Evolutionary conservation across 2,329 filamentous ascomycete species (phyloP).

Genomic region (Xylaria sp.): DNA sequence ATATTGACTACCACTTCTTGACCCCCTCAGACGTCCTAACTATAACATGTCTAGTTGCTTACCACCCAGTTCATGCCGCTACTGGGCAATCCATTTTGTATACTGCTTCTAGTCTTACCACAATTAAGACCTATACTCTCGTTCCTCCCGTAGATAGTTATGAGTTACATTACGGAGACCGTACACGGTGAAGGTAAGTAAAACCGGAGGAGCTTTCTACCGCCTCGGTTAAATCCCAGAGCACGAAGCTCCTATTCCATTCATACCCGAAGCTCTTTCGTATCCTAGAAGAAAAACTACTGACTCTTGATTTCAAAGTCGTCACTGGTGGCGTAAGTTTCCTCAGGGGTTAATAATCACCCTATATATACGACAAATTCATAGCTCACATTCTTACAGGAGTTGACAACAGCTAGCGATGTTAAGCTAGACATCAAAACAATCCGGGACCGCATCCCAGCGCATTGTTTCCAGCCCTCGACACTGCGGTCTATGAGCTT

Average conservation of each 20-base stretch:
- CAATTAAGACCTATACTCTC: background rate
- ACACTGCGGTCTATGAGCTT: constrained; percentile 62
- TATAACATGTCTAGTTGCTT: background rate
- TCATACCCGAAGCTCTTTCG: background rate
- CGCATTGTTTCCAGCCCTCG: constrained; percentile 68
- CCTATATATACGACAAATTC: background rate
- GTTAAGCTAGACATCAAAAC: constrained; percentile 53
- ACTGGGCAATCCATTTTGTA: background rate
- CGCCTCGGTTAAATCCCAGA: background rate
- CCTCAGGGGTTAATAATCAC: background rate
- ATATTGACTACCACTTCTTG: background rate
- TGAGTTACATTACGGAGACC: constrained; percentile 35
- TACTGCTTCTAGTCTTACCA: background rate
- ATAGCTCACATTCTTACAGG: constrained; percentile 16
- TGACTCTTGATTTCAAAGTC: background rate
- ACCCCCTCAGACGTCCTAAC: too few species aligned
- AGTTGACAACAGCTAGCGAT: constrained; percentile 25
- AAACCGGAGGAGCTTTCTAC: background rate
- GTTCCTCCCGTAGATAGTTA: background rate
- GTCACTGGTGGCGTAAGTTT: constrained; percentile 12
- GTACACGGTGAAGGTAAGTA: constrained; percentile 31
- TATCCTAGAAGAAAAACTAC: background rate
- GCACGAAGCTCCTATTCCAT: background rate
- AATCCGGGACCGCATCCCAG: constrained; percentile 62
- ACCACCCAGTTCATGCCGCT: background rate